Evolutionary conservation across 371 early-diverging fungal genomes (phyloP).

Genomic region (Dinochytrium kinnereticum): DNA sequence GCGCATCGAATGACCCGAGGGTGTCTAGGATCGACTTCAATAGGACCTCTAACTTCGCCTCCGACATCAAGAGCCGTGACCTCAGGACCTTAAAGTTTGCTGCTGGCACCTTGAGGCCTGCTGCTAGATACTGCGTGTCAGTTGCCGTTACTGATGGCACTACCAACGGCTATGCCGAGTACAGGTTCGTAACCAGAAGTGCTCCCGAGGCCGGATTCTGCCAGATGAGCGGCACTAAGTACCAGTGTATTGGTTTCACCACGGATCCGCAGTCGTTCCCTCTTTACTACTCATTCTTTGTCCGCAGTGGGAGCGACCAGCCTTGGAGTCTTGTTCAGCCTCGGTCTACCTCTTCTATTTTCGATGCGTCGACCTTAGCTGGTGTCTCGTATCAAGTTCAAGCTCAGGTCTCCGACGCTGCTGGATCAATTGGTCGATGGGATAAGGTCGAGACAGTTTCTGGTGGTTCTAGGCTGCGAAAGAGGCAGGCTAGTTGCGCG

Average conservation of each 20-base stretch:
- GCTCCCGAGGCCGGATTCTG: constrained; percentile 34
- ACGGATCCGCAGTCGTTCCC: constrained; percentile 31
- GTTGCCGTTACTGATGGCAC: constrained; percentile 28
- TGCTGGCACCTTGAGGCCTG: constrained; percentile 24
- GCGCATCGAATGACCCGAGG: constrained; percentile 16
- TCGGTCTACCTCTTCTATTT: not conserved
- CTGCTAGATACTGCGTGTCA: constrained; percentile 23
- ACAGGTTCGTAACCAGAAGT: constrained; percentile 15
- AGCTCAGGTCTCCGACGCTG: constrained; percentile 27
- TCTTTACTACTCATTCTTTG: constrained; percentile 29
- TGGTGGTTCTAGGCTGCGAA: not conserved
- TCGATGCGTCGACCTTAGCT: not conserved
- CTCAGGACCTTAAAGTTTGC: constrained; percentile 27
- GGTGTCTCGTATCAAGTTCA: constrained; percentile 23
- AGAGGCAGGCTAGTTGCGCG: not conserved
- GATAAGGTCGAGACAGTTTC: constrained; percentile 2
- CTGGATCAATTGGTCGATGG: constrained; percentile 21
- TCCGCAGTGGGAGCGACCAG: not conserved
- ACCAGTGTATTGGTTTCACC: constrained; percentile 32
- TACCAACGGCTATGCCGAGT: not conserved
- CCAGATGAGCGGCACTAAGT: constrained; percentile 8
- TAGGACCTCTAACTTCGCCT: constrained; percentile 23
- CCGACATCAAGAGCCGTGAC: constrained; percentile 18
- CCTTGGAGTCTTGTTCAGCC: constrained; percentile 23
- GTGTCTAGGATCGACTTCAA: constrained; percentile 21